A percentile compares a stretch with the other conserved stretches of the same genome.
These are phyloP conservation scores for Populus trichocarpa DNA, from an alignment of 441 rosid species.

Conservation along the genomic window DNA sequence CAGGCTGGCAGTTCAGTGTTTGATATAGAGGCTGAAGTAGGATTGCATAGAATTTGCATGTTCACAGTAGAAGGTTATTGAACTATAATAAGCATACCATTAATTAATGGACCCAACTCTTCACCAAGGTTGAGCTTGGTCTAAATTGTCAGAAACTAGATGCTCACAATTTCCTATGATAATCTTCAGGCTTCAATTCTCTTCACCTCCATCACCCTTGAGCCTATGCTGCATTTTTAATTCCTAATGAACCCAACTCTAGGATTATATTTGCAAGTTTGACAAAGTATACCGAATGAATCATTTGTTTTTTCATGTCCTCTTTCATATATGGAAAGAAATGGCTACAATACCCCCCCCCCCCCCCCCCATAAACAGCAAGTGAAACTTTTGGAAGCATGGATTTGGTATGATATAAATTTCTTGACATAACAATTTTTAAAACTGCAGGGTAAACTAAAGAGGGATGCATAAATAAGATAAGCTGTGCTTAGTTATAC, in stretches of 20 bases:
- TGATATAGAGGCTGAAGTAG: neutral
- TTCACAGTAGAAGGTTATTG: neutral
- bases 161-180: neutral
- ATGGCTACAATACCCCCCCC: neutral
- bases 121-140: neutral
- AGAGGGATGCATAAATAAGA: no score
- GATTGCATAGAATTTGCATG: neutral
- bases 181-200: neutral
- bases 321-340: no score
- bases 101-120: neutral
- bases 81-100: neutral
- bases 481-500: neutral
- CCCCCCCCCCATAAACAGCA: neutral
- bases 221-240: neutral
- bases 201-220: neutral
- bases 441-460: neutral
- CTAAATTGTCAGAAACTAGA: neutral
- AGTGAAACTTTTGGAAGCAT: neutral
- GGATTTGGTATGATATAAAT: neutral
- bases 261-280: neutral
- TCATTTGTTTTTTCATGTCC: neutral
- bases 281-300: neutral
- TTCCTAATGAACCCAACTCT: neutral
- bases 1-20: neutral
- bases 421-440: neutral